Percentiles rank a stretch among this genome's conserved stretches.
These are phyloP conservation scores for Acanthamoeba culbertsoni DNA, from an alignment of 208 protist species.

Conservation along the genomic window DNA sequence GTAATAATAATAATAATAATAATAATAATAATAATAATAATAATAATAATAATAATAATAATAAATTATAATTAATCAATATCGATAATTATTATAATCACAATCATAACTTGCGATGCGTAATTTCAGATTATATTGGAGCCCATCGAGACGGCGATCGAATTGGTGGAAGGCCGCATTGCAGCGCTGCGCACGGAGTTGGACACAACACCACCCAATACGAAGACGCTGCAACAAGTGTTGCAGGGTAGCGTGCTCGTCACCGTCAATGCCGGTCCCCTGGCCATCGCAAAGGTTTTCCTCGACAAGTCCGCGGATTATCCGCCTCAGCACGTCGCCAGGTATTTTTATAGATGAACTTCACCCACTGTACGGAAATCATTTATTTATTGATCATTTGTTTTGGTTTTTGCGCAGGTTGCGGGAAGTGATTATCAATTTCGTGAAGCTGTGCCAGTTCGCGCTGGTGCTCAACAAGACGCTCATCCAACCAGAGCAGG, in stretches of 20 bases:
- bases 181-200: not conserved
- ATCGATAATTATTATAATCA: too few species aligned
- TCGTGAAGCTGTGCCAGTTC: conserved; percentile 18
- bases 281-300: conserved; percentile 43
- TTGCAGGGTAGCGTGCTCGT: conserved; percentile 44
- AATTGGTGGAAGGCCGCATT: conserved; percentile 31
- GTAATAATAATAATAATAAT: too few species aligned
- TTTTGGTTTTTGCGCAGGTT: not conserved
- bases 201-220: conserved; percentile 27
- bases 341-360: not conserved
- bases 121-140: conserved; percentile 23
- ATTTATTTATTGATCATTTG: too few species aligned
- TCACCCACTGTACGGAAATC: too few species aligned
- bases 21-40: too few species aligned
- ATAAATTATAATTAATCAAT: too few species aligned
- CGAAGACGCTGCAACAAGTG: conserved; percentile 57
- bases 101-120: conserved; percentile 55
- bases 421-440: not conserved
- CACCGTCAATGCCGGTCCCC: conserved; percentile 42
- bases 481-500: conserved; percentile 34
- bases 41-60: too few species aligned
- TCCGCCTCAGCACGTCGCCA: not conserved
- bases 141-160: conserved; percentile 46
- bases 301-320: not conserved
- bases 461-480: conserved; percentile 49